A percentile compares a stretch with the other conserved stretches of the same genome.
Conservation (phyloP, 2,329 filamentous ascomycete species). For the Whalleya microplaca region DNA sequence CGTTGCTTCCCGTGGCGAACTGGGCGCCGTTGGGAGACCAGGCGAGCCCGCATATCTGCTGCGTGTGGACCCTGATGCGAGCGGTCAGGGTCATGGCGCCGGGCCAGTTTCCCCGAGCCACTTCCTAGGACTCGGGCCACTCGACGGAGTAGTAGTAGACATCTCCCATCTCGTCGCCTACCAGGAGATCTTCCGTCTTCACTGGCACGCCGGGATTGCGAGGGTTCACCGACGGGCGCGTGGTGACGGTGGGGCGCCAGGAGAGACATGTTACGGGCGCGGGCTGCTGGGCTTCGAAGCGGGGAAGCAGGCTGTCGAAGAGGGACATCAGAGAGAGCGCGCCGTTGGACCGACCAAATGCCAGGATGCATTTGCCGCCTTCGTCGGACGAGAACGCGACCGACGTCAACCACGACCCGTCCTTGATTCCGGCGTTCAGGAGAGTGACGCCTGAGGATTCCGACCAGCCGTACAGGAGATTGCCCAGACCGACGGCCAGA, state of each 20-base stretch:
- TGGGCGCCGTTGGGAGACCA: conserved; percentile 78
- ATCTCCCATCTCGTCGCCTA: conserved; percentile 81
- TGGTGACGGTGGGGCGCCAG: conserved; percentile 70
- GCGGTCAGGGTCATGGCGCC: conserved; percentile 79
- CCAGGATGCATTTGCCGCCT: conserved; percentile 79
- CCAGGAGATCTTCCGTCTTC: conserved; percentile 78
- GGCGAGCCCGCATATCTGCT: conserved; percentile 91
- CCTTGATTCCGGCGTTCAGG: conserved; percentile 49
- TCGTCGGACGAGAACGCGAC: conserved; percentile 84
- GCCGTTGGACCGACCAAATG: conserved; percentile 80
- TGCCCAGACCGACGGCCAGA: conserved; percentile 81
- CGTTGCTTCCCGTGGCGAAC: conserved; percentile 90
- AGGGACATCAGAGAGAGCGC: conserved; percentile 78
- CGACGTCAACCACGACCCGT: conserved; percentile 72
- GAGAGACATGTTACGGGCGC: conserved; percentile 76
- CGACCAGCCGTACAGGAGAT: conserved; percentile 86
- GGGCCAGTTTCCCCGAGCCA: conserved; percentile 69
- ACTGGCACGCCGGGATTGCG: conserved; percentile 54
- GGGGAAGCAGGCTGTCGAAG: conserved; percentile 65
- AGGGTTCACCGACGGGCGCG: conserved; percentile 56
- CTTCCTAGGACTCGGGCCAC: conserved; percentile 72
- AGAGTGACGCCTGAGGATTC: conserved; percentile 70
- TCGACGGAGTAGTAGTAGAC: conserved; percentile 90
- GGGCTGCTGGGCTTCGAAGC: conserved; percentile 76
- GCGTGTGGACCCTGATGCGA: conserved; percentile 76